These are phyloP conservation scores for Combretum micranthum DNA, from an alignment of 345 rosid genomes.

Conservation along the genomic window DNA sequence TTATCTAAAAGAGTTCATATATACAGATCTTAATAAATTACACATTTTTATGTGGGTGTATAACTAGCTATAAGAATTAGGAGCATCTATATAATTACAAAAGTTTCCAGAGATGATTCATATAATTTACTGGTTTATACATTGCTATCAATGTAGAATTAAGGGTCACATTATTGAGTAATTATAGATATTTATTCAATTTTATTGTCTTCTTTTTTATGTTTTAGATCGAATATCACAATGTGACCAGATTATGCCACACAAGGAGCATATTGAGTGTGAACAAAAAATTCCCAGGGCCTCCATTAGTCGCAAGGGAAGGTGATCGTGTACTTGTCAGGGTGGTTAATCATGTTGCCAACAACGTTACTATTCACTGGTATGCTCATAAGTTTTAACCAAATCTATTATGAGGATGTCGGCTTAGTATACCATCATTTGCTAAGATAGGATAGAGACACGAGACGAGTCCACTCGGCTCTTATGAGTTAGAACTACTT, in stretches of 20 bases:
- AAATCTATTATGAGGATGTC: neutral
- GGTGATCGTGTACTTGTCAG: constrained; percentile 44
- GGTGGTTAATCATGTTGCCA: constrained; percentile 41
- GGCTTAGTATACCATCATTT: neutral
- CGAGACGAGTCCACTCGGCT: neutral
- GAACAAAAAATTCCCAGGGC: constrained; percentile 49
- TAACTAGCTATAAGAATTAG: too few relatives aligned
- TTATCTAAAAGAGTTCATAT: too few relatives aligned
- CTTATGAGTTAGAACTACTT: too few relatives aligned
- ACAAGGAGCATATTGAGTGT: constrained; percentile 43
- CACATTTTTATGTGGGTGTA: too few relatives aligned
- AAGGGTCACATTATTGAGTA: too few relatives aligned
- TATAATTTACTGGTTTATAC: neutral
- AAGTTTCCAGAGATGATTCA: too few relatives aligned
- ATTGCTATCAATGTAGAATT: neutral
- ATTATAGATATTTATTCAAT: too few relatives aligned
- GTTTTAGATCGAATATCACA: constrained; percentile 24
- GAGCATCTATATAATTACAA: too few relatives aligned
- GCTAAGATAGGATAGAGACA: neutral
- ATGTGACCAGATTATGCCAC: constrained; percentile 44
- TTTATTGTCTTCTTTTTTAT: neutral
- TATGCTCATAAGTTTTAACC: constrained; percentile 9
- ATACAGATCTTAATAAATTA: too few relatives aligned
- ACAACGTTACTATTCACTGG: constrained; percentile 49
- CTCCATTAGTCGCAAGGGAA: constrained; percentile 49